phyloP scores from a whole-genome alignment of 179 eudicot species.

The Spinacia oleracea region DNA sequence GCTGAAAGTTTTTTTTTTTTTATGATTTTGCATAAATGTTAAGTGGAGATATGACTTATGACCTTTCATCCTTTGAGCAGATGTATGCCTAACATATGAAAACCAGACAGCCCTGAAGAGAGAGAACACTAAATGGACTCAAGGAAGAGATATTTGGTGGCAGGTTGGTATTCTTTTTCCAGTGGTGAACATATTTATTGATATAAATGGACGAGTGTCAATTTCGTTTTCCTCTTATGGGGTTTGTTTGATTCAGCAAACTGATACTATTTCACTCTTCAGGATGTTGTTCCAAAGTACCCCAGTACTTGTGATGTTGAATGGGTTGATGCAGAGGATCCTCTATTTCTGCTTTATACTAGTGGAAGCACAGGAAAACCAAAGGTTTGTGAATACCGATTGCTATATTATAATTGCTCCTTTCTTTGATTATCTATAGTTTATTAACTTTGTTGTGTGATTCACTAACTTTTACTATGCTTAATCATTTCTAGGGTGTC shows the following conservation, averaged over 20 bases:
- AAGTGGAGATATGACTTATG: neutral
- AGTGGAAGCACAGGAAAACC: slow-evolving; percentile 99
- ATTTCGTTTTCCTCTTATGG: neutral
- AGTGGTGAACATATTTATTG: neutral
- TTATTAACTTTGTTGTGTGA: neutral
- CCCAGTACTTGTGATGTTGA: slow-evolving; percentile 78
- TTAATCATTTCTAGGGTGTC: slow-evolving; percentile 60
- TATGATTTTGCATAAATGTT: neutral
- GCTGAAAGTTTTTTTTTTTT: neutral
- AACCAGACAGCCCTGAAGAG: slow-evolving; percentile 70
- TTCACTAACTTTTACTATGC: slow-evolving; percentile 4
- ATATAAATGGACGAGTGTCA: neutral
- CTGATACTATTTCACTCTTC: slow-evolving; percentile 13
- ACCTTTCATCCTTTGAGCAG: slow-evolving; percentile 44
- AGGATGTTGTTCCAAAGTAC: slow-evolving; percentile 87
- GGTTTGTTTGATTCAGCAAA: neutral
- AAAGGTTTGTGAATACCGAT: slow-evolving; percentile 48
- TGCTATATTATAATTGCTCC: neutral
- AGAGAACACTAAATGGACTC: slow-evolving; percentile 77
- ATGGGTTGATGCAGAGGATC: slow-evolving; percentile 97
- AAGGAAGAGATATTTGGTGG: slow-evolving; percentile 95
- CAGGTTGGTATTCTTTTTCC: slow-evolving; percentile 55
- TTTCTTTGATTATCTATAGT: neutral
- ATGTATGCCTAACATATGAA: slow-evolving; percentile 79
- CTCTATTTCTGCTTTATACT: slow-evolving; percentile 88